Evolutionary conservation across 208 protist species (phyloP), one percentile per base, ranked within the genome.

Genomic region (Trypanosoma lewisi): DNA sequence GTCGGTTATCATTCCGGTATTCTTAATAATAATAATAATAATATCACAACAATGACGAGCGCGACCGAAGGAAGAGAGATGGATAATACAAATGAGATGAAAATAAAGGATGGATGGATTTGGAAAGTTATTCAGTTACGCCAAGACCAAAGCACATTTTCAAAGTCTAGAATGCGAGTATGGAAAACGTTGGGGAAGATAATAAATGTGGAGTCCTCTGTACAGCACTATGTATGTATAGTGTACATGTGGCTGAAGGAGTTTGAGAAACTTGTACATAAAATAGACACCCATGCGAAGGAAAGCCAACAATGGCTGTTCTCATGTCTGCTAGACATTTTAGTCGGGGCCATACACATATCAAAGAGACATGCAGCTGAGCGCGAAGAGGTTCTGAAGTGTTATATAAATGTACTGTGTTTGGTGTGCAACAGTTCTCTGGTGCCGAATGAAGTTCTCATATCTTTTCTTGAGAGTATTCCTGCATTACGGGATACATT

Each of bases 71-170:
- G 25, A 23, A 9, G 9, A 23, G 12, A 27, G 28, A 8, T 50
- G 33, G 47, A 52, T 6, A 23, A n/a, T 54, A 14, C 21, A 19
- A 9, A n/a, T 3, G 59, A 60, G 47, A 25, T 2, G 27, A 55
- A 36, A 44, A 19, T 67, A 14, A 36, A 45, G 27, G 53, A 39
- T 16, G 59, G 59, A 47, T 73, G 67, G 67, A 48, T 73, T 19
- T 73, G 67, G 67, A 57, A 58, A n/a, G 60, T 73, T n/a, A 47
- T 73, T 31, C 58, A 56, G 16, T 12, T 55, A 21, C 27, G 59
- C 23, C 45, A 65, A 44, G 59, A 73, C 14, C 58, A 73, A 55
- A 59, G 51, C 5, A 59, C 51, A 8, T 72, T 72, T 72, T 72
- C 66, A 37, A 19, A 52, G 11, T 54, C 4, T 16, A 21, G 50